Evolutionary conservation across 768 basidiomycete species (phyloP).

Genomic region (Chiua virens): DNA sequence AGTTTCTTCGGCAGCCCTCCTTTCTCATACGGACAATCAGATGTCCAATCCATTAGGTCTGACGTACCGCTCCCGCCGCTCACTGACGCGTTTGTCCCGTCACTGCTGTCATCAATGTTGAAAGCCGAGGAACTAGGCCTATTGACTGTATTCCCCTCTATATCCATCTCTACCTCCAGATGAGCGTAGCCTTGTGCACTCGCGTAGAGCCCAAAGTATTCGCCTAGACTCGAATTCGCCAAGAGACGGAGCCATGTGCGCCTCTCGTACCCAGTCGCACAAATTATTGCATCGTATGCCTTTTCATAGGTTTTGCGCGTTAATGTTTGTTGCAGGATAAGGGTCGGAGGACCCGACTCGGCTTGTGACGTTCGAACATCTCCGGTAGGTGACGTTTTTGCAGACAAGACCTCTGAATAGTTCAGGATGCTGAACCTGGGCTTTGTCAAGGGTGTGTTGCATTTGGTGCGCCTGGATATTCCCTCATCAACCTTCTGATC

Average conservation of each 20-base stretch:
- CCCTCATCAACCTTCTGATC: slow-evolving; percentile 47
- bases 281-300: slow-evolving; percentile 48
- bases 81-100: not conserved
- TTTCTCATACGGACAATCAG: slow-evolving; percentile 23
- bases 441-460: slow-evolving; percentile 3
- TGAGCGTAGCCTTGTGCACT: not conserved
- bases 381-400: slow-evolving; percentile 9
- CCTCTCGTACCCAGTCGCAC: slow-evolving; percentile 55
- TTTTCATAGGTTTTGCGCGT: slow-evolving; percentile 31
- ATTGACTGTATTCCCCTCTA: not conserved
- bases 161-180: slow-evolving; percentile 10
- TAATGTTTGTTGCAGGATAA: slow-evolving; percentile 38
- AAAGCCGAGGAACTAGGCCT: slow-evolving; percentile 2
- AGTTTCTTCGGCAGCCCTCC: slow-evolving; percentile 4
- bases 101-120: not conserved
- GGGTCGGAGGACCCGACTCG: slow-evolving; percentile 14
- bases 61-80: slow-evolving; percentile 4
- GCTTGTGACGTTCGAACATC: not conserved
- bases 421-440: slow-evolving; percentile 39
- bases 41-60: slow-evolving; percentile 15
- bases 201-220: slow-evolving; percentile 35
- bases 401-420: slow-evolving; percentile 38
- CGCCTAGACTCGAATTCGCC: slow-evolving; percentile 38
- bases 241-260: slow-evolving; percentile 46
- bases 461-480: slow-evolving; percentile 36